A percentile compares a stretch with the other conserved stretches of the same genome.
These are phyloP conservation scores for Eucalyptus regnans DNA, from an alignment of 345 rosid genomes.

Conservation along the genomic window DNA sequence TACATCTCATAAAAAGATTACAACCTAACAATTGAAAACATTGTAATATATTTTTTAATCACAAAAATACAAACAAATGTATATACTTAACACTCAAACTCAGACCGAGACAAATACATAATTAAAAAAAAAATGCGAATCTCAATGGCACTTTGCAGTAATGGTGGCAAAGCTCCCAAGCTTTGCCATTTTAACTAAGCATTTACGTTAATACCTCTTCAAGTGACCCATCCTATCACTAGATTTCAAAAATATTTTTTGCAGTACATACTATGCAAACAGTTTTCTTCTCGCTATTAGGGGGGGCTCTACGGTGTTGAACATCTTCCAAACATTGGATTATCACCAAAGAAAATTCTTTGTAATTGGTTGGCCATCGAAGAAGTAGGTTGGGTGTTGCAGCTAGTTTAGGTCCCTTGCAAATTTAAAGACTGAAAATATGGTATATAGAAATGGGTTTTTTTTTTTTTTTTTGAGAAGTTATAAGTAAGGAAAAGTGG, in stretches of 20 bases:
- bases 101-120: too few species aligned
- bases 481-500: background rate
- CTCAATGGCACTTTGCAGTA: background rate
- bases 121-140: too few species aligned
- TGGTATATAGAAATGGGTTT: too few species aligned
- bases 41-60: too few species aligned
- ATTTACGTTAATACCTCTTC: background rate
- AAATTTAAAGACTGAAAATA: background rate
- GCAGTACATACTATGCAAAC: background rate
- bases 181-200: too few species aligned
- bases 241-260: background rate
- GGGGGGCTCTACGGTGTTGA: background rate
- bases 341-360: background rate
- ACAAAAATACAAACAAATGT: too few species aligned
- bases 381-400: background rate
- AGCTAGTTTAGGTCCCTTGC: background rate
- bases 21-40: background rate
- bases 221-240: background rate
- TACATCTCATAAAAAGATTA: background rate
- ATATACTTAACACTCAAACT: too few species aligned
- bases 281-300: background rate
- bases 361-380: background rate
- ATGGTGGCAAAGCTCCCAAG: background rate
- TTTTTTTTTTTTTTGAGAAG: background rate
- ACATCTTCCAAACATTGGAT: background rate